Evolutionary conservation across 2,329 filamentous ascomycete genomes (phyloP).

Genomic region (Truncatella angustata): DNA sequence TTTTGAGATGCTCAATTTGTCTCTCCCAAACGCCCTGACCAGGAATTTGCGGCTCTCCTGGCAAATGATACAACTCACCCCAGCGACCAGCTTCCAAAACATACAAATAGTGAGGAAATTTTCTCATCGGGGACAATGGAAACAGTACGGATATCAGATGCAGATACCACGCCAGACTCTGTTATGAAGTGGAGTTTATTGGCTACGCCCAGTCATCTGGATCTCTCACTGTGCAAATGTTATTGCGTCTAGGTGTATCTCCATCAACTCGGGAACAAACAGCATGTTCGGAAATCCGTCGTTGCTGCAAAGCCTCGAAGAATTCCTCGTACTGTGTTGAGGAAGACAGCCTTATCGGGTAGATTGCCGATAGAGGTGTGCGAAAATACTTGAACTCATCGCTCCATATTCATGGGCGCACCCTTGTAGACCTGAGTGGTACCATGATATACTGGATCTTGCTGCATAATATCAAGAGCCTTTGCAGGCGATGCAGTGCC

Average conservation of each 20-base stretch:
- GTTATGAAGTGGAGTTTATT: conserved; percentile 18
- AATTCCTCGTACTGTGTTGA: conserved; percentile 9
- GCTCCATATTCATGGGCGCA: conserved; percentile 17
- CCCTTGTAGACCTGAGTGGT: conserved; percentile 21
- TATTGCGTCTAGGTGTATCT: conserved; percentile 27
- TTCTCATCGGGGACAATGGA: conserved; percentile 9
- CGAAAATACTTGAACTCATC: conserved; percentile 18
- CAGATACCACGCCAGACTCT: conserved; percentile 19
- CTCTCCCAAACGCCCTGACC: conserved; percentile 17
- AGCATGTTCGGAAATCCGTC: conserved; percentile 24
- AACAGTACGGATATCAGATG: conserved; percentile 18
- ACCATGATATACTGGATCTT: conserved; percentile 22
- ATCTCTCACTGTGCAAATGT: conserved; percentile 26
- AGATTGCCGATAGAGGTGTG: conserved; percentile 15
- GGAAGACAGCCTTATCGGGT: conserved; percentile 16
- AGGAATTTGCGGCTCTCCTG: conserved; percentile 9
- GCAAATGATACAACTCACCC: conserved; percentile 18
- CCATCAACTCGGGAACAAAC: conserved; percentile 26
- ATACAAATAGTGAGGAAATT: conserved; percentile 17
- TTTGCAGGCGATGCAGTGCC: conserved; percentile 23
- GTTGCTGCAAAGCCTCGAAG: conserved; percentile 26
- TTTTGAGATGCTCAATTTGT: conserved; percentile 21
- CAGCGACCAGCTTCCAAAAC: conserved; percentile 18
- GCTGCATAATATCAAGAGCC: conserved; percentile 22
- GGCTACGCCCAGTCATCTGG: conserved; percentile 24